These are phyloP conservation scores for Cytidiella melzeri DNA, from an alignment of 768 basidiomycete genomes.

Conservation along the genomic window DNA sequence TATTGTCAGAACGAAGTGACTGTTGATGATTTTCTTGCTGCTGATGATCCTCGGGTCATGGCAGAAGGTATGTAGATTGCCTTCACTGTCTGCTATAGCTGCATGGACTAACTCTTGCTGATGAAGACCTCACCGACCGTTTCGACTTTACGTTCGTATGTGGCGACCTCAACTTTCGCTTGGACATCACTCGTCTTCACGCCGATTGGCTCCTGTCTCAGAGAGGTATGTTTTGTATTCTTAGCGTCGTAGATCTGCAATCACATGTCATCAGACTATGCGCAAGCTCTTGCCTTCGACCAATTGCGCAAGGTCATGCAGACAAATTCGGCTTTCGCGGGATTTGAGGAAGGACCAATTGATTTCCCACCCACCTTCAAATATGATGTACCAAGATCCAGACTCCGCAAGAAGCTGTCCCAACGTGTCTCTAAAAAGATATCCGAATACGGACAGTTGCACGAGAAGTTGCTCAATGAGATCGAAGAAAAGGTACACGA, in stretches of 20 bases:
- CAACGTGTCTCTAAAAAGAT: slow-evolving; percentile 18
- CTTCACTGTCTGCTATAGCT: slow-evolving; percentile 9
- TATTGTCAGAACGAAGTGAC: slow-evolving; percentile 56
- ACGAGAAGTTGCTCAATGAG: slow-evolving; percentile 26
- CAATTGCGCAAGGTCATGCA: slow-evolving; percentile 78
- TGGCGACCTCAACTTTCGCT: slow-evolving; percentile 88
- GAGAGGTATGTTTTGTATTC: slow-evolving; percentile 43
- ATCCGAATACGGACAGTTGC: slow-evolving; percentile 11
- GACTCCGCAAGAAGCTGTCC: slow-evolving; percentile 37
- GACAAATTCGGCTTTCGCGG: slow-evolving; percentile 58
- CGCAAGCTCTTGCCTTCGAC: slow-evolving; percentile 85
- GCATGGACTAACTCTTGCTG: slow-evolving; percentile 10
- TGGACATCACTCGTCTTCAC: slow-evolving; percentile 84
- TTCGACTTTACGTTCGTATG: slow-evolving; percentile 88
- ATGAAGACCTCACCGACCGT: slow-evolving; percentile 71
- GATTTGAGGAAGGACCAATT: slow-evolving; percentile 77
- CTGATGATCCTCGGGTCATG: slow-evolving; percentile 55
- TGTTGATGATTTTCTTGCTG: slow-evolving; percentile 70
- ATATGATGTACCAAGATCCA: slow-evolving; percentile 70
- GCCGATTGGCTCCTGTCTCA: slow-evolving; percentile 91
- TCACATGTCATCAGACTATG: slow-evolving; percentile 51
- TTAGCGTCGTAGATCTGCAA: not conserved
- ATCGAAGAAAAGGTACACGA: slow-evolving; percentile 30
- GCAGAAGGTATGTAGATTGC: slow-evolving; percentile 69
- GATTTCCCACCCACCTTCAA: slow-evolving; percentile 93